Conservation (phyloP, 345 rosid species). For the Salix exigua region DNA sequence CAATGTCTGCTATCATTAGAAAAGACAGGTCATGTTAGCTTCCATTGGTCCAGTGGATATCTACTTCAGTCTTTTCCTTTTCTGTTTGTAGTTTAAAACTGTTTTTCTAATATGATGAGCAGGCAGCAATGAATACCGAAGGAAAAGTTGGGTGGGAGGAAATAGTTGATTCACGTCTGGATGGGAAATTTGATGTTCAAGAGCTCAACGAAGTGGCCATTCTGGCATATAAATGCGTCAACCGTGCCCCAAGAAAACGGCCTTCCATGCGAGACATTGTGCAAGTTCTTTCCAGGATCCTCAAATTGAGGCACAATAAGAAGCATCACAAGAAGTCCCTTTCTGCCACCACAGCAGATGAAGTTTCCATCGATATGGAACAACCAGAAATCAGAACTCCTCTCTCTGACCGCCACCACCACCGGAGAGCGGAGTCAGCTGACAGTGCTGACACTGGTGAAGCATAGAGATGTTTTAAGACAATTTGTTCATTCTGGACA, state of each 20-base stretch:
- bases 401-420: conserved; percentile 39
- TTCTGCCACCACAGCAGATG: conserved; percentile 42
- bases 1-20: neutral
- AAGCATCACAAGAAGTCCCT: conserved; percentile 52
- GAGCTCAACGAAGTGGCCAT: conserved; percentile 88
- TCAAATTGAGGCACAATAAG: conserved; percentile 57
- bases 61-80: neutral
- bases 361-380: conserved; percentile 44
- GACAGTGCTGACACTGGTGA: conserved; percentile 63
- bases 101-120: conserved; percentile 7
- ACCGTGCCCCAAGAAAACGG: conserved; percentile 68
- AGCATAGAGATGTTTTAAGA: conserved; percentile 27
- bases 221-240: conserved; percentile 81
- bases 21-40: neutral
- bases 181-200: conserved; percentile 58
- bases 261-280: conserved; percentile 95
- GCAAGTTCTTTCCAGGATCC: conserved; percentile 67
- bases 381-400: conserved; percentile 37
- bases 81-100: neutral
- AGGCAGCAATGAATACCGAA: conserved; percentile 90
- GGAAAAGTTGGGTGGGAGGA: conserved; percentile 98
- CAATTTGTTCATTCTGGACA: conserved; percentile 12
- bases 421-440: conserved; percentile 61
- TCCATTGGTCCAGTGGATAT: neutral
- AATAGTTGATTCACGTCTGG: conserved; percentile 77